Conservation (phyloP, 805 yeast species). For the Maudiozyma saulgeensis region DNA sequence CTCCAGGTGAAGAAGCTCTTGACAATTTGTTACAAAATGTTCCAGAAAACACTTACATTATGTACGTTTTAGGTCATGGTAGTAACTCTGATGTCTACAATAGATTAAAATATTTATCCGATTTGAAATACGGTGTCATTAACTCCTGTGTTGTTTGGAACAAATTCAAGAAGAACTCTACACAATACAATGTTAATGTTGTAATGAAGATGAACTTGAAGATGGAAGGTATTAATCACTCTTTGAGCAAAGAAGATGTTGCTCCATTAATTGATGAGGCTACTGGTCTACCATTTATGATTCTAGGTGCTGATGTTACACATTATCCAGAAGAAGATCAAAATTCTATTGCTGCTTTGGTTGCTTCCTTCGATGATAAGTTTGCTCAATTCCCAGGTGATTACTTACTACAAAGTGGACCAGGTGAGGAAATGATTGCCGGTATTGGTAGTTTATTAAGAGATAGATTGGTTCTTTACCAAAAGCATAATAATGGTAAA, state of each 20-base stretch:
- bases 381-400: conserved; percentile 20
- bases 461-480: conserved; percentile 12
- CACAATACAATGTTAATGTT: conserved; percentile 15
- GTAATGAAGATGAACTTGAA: conserved; percentile 20
- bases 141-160: conserved; percentile 18
- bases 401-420: conserved; percentile 12
- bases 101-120: conserved; percentile 16
- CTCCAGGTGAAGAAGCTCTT: conserved; percentile 12
- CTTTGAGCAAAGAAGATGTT: conserved; percentile 7
- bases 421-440: conserved; percentile 17
- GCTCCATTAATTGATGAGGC: conserved; percentile 9
- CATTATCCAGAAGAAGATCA: conserved; percentile 20
- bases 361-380: conserved; percentile 14
- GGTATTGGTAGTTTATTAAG: conserved; percentile 11
- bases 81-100: conserved; percentile 11
- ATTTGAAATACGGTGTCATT: conserved; percentile 14
- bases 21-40: conserved; percentile 6
- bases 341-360: conserved; percentile 15
- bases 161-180: conserved; percentile 12
- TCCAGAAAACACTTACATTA: conserved; percentile 13
- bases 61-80: conserved; percentile 9
- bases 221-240: conserved; percentile 14
- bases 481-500: conserved; percentile 13
- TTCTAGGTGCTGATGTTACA: conserved; percentile 20
- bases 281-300: conserved; percentile 13